A percentile compares a stretch with the other conserved stretches of the same genome.
These are phyloP conservation scores for Heimioporus sp. DNA, from an alignment of 768 basidiomycete species.

Conservation along the genomic window DNA sequence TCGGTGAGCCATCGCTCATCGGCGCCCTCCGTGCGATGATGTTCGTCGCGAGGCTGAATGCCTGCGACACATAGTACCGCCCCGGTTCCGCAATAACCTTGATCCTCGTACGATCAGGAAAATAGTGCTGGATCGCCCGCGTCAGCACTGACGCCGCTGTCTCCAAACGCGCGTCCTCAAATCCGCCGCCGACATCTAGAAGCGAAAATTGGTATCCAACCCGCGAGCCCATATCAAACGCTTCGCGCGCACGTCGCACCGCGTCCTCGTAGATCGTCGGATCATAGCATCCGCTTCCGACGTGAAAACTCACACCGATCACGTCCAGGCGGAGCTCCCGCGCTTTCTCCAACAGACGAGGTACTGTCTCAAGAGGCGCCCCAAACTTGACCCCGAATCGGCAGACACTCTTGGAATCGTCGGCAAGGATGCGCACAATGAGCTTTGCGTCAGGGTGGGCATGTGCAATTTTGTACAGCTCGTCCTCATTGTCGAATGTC, in stretches of 20 bases:
- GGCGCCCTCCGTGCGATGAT: slow-evolving; percentile 86
- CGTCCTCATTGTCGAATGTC: slow-evolving; percentile 99
- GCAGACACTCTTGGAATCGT: slow-evolving; percentile 93
- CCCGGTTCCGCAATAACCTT: slow-evolving; percentile 96
- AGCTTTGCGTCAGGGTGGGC: slow-evolving; percentile 80
- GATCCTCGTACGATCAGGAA: slow-evolving; percentile 67
- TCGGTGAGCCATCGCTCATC: slow-evolving; percentile 31
- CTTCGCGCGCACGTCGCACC: slow-evolving; percentile 72
- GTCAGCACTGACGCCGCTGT: slow-evolving; percentile 69
- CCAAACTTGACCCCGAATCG: slow-evolving; percentile 95
- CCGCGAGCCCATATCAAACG: slow-evolving; percentile 84
- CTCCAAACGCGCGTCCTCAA: slow-evolving; percentile 87
- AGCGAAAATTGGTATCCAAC: slow-evolving; percentile 81
- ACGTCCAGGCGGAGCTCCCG: slow-evolving; percentile 79
- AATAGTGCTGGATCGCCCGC: slow-evolving; percentile 71
- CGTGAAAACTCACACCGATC: slow-evolving; percentile 96
- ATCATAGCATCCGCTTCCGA: slow-evolving; percentile 96
- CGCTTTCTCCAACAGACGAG: slow-evolving; percentile 76
- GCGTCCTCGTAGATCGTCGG: slow-evolving; percentile 89
- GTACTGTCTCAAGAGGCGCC: slow-evolving; percentile 81
- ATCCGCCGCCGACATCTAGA: slow-evolving; percentile 95
- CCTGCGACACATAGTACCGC: slow-evolving; percentile 87
- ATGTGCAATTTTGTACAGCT: slow-evolving; percentile 88
- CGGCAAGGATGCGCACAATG: slow-evolving; percentile 94
- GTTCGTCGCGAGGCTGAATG: slow-evolving; percentile 90